Base-by-base conservation (phyloP, 257 asterid genomes). In the Handroanthus guayacan region DNA sequence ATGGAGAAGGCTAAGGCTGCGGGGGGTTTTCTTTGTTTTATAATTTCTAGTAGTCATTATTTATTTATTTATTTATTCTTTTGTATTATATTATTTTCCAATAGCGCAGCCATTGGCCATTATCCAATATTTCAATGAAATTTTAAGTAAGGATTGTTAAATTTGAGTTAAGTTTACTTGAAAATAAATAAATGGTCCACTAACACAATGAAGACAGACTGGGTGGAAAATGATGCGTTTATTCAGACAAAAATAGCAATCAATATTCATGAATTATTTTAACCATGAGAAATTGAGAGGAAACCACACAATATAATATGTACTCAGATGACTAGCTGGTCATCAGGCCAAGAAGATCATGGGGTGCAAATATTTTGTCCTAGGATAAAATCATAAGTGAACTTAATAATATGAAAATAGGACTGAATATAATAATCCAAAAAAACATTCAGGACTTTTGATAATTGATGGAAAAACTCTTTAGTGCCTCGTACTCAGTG, bases 161-260 rank as follows among this genome's bases (percentile, higher is more conserved):
- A 72, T 55, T 76, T 73, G 17, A 80, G 37, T 60, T 74, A 66
- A 37, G 3, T 16, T 51, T 31, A 69, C 67, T 37, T 64, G 39
- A 41, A 54, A 14, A n/a, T 5, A 70, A 63, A 64, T 20, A 45
- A 72, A 65, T 75, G 77, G 66, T 43, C 70, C 77, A 69, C 77
- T 69, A 62, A 8, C 2, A 12, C 51, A 4, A 79, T 37, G 41
- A 43, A 20, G 80, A 31, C 10, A 51, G 38, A 25, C 31, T 67
- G 72, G 71, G 37, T 47, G 17, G 65, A 70, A 54, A 62, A 4
- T 8, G 31, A 37, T 62, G 36, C 14, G 66, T 34, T 57, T 50
- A 76, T 67, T 72, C 43, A 67, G 82, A 73, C 82, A 81, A 73
- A 73, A 68, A 66, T 75, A 60, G 72, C 76, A 5, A 60, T 62